Conservation (phyloP, 345 rosid species). For the Populus ilicifolia region DNA sequence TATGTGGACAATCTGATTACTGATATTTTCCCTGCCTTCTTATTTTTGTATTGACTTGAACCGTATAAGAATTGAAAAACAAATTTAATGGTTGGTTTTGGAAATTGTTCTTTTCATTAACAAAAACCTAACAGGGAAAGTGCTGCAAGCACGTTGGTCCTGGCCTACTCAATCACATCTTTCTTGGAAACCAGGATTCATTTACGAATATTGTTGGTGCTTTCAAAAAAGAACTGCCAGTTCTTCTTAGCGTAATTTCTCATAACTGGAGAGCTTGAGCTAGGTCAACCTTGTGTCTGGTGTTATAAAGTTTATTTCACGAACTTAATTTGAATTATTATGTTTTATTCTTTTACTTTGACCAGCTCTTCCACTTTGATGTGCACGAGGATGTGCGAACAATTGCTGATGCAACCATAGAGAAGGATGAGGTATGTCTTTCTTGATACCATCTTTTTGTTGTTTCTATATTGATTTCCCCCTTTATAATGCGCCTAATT, state of each 20-base stretch:
- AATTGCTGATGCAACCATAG: slow-evolving; percentile 93
- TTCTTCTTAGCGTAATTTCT: background rate
- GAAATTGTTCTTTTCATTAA: background rate
- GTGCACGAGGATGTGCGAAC: slow-evolving; percentile 98
- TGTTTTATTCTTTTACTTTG: background rate
- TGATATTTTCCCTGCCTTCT: background rate
- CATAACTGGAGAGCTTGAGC: background rate
- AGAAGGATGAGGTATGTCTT: slow-evolving; percentile 81
- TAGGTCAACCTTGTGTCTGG: too few relatives aligned
- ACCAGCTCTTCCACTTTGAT: slow-evolving; percentile 95
- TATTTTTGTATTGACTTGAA: background rate
- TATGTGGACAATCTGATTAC: too few relatives aligned
- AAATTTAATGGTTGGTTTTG: background rate
- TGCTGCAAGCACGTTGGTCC: background rate
- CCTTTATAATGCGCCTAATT: background rate
- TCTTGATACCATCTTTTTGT: background rate
- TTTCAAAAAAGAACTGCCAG: background rate
- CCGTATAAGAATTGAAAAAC: background rate
- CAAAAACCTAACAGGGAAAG: background rate
- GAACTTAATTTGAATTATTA: background rate
- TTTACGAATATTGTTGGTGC: background rate
- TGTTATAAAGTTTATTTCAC: background rate
- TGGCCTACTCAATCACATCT: background rate
- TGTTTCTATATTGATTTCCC: background rate
- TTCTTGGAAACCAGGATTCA: background rate